These are phyloP conservation scores for Lentinula guzmanii DNA, from an alignment of 768 basidiomycete species.

Conservation along the genomic window DNA sequence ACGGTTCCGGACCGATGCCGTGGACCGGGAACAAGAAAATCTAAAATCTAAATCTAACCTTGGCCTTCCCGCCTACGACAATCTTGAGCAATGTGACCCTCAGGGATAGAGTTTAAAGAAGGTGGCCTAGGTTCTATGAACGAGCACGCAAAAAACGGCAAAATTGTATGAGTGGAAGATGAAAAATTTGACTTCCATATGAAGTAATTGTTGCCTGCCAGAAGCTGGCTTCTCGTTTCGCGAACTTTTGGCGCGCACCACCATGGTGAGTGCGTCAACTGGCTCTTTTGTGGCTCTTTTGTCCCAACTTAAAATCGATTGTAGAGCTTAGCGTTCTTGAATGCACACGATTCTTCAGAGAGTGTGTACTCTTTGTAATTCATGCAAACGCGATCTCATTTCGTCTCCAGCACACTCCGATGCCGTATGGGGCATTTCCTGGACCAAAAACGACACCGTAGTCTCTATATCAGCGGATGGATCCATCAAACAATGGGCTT, in stretches of 20 bases:
- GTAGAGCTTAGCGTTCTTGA: slow-evolving; percentile 69
- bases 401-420: slow-evolving; percentile 63
- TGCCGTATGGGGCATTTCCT: slow-evolving; percentile 72
- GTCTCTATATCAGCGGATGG: slow-evolving; percentile 79
- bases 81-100: too few relatives aligned
- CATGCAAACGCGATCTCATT: slow-evolving; percentile 10
- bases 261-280: not conserved
- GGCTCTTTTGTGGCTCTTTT: not conserved
- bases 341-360: slow-evolving; percentile 72
- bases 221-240: not conserved
- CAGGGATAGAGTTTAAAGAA: too few relatives aligned
- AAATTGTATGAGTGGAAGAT: too few relatives aligned
- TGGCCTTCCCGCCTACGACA: too few relatives aligned
- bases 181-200: too few relatives aligned
- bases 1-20: too few relatives aligned
- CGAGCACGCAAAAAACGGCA: too few relatives aligned
- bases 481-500: slow-evolving; percentile 66
- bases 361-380: slow-evolving; percentile 35
- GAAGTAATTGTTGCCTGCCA: too few relatives aligned
- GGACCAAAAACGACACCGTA: slow-evolving; percentile 60
- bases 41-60: too few relatives aligned
- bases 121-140: too few relatives aligned
- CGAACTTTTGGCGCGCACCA: not conserved
- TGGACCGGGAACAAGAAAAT: too few relatives aligned
- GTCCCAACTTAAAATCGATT: not conserved